Conservation (phyloP, 2,329 filamentous ascomycete species). For the Arthrobotrys sphaeroides region DNA sequence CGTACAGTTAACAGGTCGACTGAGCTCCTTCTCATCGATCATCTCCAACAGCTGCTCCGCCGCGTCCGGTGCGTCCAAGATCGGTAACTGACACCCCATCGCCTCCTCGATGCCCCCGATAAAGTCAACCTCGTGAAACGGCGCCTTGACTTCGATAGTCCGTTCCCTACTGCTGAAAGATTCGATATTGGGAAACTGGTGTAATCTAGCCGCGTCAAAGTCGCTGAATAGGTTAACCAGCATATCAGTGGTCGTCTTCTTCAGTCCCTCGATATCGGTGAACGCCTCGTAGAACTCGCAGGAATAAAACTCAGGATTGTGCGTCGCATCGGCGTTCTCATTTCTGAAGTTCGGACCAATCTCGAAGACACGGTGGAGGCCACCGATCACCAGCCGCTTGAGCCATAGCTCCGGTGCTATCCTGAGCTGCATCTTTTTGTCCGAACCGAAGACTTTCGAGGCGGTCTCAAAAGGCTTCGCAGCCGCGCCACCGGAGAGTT, state of each 20-base stretch:
- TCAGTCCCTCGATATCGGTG: conserved; percentile 77
- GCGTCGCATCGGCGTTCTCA: conserved; percentile 87
- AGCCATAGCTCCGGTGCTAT: conserved; percentile 96
- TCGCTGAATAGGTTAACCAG: conserved; percentile 70
- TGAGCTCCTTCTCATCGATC: conserved; percentile 64
- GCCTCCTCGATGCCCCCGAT: conserved; percentile 78
- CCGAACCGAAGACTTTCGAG: conserved; percentile 75
- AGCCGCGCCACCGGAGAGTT: conserved; percentile 83
- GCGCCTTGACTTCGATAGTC: conserved; percentile 66
- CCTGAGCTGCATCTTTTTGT: conserved; percentile 77
- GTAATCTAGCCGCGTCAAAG: conserved; percentile 64
- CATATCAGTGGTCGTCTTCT: conserved; percentile 77
- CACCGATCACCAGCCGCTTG: conserved; percentile 88
- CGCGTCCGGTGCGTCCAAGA: conserved; percentile 68
- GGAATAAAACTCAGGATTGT: conserved; percentile 97
- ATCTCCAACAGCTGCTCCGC: conserved; percentile 66
- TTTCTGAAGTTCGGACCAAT: conserved; percentile 93
- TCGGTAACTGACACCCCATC: conserved; percentile 73
- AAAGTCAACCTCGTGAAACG: conserved; percentile 77
- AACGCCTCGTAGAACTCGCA: conserved; percentile 97
- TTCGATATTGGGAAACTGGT: conserved; percentile 53
- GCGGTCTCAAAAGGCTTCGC: conserved; percentile 85
- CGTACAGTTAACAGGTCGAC: conserved; percentile 69
- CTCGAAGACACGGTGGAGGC: conserved; percentile 88
- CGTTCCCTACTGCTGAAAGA: not conserved